Percentiles rank a stretch among this genome's conserved stretches.
phyloP scores from a whole-genome alignment of 2,329 filamentous ascomycete species.

The Colletotrichum navitas region DNA sequence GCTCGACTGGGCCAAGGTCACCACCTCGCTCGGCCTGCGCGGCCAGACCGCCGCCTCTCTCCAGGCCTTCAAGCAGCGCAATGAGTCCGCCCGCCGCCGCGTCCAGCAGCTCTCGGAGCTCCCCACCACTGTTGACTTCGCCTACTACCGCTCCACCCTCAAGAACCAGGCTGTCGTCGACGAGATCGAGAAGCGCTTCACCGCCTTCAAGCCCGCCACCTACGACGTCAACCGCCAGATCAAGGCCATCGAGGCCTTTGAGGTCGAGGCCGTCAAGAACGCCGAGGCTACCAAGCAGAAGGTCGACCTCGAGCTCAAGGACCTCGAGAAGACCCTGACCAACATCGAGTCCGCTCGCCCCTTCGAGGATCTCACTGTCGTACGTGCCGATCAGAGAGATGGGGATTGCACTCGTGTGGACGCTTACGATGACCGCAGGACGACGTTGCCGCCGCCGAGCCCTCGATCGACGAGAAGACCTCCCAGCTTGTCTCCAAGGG shows the following conservation, averaged over 20 bases:
- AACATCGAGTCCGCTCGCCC: constrained; percentile 97
- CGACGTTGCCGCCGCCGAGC: constrained; percentile 92
- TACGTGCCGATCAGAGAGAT: constrained; percentile 66
- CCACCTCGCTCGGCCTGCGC: constrained; percentile 93
- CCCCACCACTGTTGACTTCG: constrained; percentile 90
- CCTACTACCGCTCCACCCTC: constrained; percentile 88
- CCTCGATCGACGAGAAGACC: constrained; percentile 98
- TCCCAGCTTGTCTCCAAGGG: constrained; percentile 95
- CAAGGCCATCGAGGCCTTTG: constrained; percentile 98
- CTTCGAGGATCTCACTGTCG: constrained; percentile 97
- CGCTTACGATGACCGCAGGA: constrained; percentile 70
- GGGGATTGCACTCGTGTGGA: constrained; percentile 17
- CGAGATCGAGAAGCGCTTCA: constrained; percentile 98
- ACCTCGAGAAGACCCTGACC: constrained; percentile 92
- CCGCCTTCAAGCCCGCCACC: constrained; percentile 88
- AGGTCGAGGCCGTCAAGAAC: constrained; percentile 96
- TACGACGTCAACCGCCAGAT: constrained; percentile 95
- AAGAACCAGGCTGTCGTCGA: constrained; percentile 97
- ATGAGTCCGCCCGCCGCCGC: constrained; percentile 98
- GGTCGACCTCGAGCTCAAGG: constrained; percentile 94
- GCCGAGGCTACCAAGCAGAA: constrained; percentile 96
- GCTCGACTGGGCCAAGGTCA: constrained; percentile 98
- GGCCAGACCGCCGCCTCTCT: constrained; percentile 93
- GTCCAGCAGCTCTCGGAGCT: constrained; percentile 86
- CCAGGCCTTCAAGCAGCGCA: constrained; percentile 98